Evolutionary conservation across 2,329 filamentous ascomycete species (phyloP), one percentile per base, ranked within the genome.

Genomic region (Fusarium sambucinum): DNA sequence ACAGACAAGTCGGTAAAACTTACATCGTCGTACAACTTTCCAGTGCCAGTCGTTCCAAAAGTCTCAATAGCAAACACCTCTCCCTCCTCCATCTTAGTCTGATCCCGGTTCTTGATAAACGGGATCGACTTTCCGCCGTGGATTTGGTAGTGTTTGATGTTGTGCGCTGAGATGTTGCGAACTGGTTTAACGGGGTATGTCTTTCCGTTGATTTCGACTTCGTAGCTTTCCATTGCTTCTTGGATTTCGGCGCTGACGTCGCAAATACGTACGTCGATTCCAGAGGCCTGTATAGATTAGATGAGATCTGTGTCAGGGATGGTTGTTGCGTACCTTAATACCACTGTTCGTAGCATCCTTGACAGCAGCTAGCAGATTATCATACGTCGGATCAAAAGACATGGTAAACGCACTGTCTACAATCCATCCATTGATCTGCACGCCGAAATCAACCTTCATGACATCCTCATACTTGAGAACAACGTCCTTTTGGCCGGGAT

Each of bases 41-140:
- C 94, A 74, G 91, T 92, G 61, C 94, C 94, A 14, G 94, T 97
- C 75, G 89, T 94, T 35, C 94, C 94, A 77, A 97, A 97, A 0
- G 94, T 97, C 81, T 97, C 94, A 71, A 97, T 96, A 63, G 94
- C 94, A 78, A 95, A 97, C 19, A 93, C 88, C 73, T 97, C 94
- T 35, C 93, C 93, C 79, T 97, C 94, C 80, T 97, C 94, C 94
- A 97, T 97, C 84, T 96, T 96, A 38, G 92, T 96, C 76, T 90
- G 88, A 73, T 96, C 92, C 50, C 85, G 85, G 59, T 89, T 89
- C 82, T 95, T 96, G 70, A 96, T 91, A 73, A 97, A 96, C 0
- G 94, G 94, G 46, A 97, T 92, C 71, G 90, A 93, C 84, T 97
- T 97, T 71, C 87, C 90, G 55, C 93, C 93, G 78, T 97, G 94